Conservation (phyloP, 805 yeast species). For the Metschnikowia similis region DNA sequence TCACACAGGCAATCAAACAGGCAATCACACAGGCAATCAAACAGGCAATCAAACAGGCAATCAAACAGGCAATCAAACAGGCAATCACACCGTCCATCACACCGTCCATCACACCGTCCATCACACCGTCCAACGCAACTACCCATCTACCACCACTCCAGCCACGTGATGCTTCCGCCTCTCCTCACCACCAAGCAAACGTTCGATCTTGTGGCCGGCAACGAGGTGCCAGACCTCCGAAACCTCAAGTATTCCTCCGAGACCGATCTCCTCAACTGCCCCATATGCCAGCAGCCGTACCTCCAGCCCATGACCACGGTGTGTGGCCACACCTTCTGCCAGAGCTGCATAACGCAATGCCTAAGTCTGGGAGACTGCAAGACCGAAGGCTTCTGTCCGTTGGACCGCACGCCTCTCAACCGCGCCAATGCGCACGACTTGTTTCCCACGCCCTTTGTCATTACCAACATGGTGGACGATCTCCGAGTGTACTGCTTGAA, state of each 20-base stretch:
- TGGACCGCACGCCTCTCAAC: conserved; percentile 52
- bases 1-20: too few relatives aligned
- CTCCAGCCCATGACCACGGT: conserved; percentile 56
- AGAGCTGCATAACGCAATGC: conserved; percentile 46
- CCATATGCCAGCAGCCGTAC: conserved; percentile 66
- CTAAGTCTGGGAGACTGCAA: conserved; percentile 18
- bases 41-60: too few relatives aligned
- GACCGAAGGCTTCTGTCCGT: conserved; percentile 42
- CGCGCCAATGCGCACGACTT: conserved; percentile 20
- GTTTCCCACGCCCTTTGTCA: conserved; percentile 53
- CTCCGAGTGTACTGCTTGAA: conserved; percentile 54
- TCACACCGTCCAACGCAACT: too few relatives aligned
- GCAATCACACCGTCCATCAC: too few relatives aligned
- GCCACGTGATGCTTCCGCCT: not conserved
- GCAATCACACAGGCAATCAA: too few relatives aligned
- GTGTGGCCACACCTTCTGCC: conserved; percentile 70
- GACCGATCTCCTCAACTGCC: conserved; percentile 38
- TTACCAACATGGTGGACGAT: conserved; percentile 59
- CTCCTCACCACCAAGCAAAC: not conserved
- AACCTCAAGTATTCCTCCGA: not conserved
- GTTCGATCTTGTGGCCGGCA: not conserved
- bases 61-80: too few relatives aligned
- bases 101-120: too few relatives aligned
- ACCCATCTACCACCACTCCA: too few relatives aligned
- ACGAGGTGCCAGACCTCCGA: conserved; percentile 5